Evolutionary conservation across 2,329 filamentous ascomycete species (phyloP), one percentile per base, ranked within the genome.

Genomic region (Stagonosporopsis vannaccii): DNA sequence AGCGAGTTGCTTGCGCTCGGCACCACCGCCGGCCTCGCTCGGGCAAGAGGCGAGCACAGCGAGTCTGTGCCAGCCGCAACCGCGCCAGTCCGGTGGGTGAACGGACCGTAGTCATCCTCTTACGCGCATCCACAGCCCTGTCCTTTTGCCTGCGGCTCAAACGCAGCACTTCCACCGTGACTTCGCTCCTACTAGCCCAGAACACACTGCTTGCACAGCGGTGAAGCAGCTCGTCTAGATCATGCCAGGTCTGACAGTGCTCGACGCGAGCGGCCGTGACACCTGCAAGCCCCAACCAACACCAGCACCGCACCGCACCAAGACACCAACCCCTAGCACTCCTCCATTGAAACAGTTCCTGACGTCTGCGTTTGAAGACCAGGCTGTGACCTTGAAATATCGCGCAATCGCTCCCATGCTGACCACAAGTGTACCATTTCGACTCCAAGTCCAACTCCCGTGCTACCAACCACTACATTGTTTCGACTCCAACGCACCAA

Each of bases 51-150:
- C 50, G 50, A 45, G 12, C 32, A 7, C 30, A 28, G 26, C 26
- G n/a, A 28, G 8, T 2, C 26, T 11, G 26, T 9, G 11, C 26
- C 26, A 28, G 30, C 30, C 30, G 30, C 30, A 32, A 11, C 26
- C 30, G 30, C 30, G 8, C 19, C 23, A n/a, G 25, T 28, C 23
- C 41, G 42, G 36, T 56, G 47, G 35, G 36, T 35, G 41, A 46
- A 36, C 30, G 46, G 42, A 35, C 46, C n/a, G 17, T n/a, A 37
- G 28, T 39, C 47, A 56, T 56, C 53, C 50, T 25, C 46, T 51
- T 37, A 22, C 33, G 48, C 48, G 41, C 46, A 41, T 20, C 28
- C 28, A 30, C 28, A 30, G 28, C 28, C 30, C 41, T 41, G 41
- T 44, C 32, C 48, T 44, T 40, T 2, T 17, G 23, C 22, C 26